Conservation (phyloP, 2,329 filamentous ascomycete species). For the Ophiostoma triangulosporum region DNA sequence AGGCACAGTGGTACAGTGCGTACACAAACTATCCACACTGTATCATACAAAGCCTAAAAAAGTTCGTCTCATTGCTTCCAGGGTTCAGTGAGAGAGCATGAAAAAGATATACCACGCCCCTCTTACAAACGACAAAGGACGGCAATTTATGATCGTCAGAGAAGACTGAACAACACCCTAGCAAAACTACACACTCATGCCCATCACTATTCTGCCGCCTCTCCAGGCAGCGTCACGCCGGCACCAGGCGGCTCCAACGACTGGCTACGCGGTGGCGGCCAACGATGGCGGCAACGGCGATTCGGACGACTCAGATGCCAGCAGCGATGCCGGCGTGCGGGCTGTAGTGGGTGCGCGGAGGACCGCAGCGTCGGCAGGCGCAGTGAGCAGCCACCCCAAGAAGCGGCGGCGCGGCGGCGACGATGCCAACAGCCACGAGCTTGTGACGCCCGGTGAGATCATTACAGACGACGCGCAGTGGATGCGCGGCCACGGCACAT, state of each 20-base stretch:
- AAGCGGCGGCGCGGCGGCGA: constrained; percentile 12
- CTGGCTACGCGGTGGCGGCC: background rate
- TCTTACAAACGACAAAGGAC: background rate
- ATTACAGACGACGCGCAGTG: constrained; percentile 90
- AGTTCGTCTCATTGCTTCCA: background rate
- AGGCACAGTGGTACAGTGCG: background rate
- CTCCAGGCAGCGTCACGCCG: constrained; percentile 19
- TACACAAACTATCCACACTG: background rate
- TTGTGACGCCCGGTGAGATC: constrained; percentile 79
- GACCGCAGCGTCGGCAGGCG: background rate
- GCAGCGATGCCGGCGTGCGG: constrained; percentile 24
- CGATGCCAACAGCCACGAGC: constrained; percentile 27
- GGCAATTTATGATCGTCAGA: background rate
- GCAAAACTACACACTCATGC: constrained; percentile 22
- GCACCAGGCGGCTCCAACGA: constrained; percentile 1
- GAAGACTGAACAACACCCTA: background rate
- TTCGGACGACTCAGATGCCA: constrained; percentile 26
- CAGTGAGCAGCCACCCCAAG: background rate
- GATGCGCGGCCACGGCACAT: constrained; percentile 96
- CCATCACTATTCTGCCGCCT: constrained; percentile 35
- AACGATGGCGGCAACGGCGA: constrained; percentile 10
- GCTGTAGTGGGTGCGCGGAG: constrained; percentile 28
- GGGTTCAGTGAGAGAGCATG: background rate
- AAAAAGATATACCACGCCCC: background rate
- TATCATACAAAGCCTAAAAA: background rate